A percentile compares a stretch with the other conserved stretches of the same genome.
These are phyloP conservation scores for Otatea glauca DNA, from an alignment of 176 grass and related monocot species.

Conservation along the genomic window DNA sequence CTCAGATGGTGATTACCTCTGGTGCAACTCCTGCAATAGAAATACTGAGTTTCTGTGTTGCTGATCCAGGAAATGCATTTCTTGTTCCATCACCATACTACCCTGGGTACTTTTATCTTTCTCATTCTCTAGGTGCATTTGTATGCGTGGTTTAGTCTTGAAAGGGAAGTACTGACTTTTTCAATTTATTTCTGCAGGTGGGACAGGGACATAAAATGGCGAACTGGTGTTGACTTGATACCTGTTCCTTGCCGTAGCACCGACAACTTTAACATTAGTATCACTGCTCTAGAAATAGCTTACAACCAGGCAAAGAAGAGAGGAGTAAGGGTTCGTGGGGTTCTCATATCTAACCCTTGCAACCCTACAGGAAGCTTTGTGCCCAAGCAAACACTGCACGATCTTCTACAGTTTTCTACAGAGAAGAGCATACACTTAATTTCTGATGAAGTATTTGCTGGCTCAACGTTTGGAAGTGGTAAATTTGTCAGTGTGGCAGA, in stretches of 20 bases:
- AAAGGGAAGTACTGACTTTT: not conserved
- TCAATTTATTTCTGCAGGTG: constrained; percentile 55
- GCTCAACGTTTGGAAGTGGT: constrained; percentile 65
- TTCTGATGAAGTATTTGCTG: constrained; percentile 96
- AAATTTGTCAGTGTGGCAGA: constrained; percentile 82
- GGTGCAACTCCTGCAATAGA: constrained; percentile 90
- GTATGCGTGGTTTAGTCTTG: not conserved
- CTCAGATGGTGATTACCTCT: constrained; percentile 84
- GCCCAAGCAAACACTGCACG: constrained; percentile 65
- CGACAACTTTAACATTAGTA: constrained; percentile 81
- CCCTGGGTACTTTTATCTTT: constrained; percentile 64
- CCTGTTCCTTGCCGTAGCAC: constrained; percentile 93
- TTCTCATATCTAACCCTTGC: constrained; percentile 88
- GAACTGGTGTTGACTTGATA: constrained; percentile 86
- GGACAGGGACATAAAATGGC: constrained; percentile 92
- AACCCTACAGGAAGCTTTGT: constrained; percentile 90
- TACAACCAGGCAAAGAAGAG: constrained; percentile 92
- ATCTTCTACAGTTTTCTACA: constrained; percentile 72
- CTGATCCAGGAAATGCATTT: constrained; percentile 96
- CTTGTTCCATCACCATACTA: constrained; percentile 98
- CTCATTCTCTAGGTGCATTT: constrained; percentile 14
- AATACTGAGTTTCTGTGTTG: constrained; percentile 90
- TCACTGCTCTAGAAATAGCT: constrained; percentile 78
- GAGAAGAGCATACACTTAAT: constrained; percentile 97
- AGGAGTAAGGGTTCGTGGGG: constrained; percentile 79